Evolutionary conservation across 331 rosid genomes (phyloP), one percentile per base, ranked within the genome.

Genomic region (Malus hybrid): DNA sequence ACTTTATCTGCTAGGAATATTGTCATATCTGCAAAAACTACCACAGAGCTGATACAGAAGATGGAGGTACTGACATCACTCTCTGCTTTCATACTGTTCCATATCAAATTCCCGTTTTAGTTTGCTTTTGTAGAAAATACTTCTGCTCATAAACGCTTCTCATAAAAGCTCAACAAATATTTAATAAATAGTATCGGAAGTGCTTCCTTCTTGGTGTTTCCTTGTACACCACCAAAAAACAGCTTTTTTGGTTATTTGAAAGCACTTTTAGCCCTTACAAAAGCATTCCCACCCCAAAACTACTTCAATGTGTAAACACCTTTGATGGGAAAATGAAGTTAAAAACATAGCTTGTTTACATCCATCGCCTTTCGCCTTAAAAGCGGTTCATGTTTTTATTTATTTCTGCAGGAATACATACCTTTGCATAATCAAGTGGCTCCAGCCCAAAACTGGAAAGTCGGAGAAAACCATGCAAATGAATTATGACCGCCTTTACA

Each of bases 351-450:
- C 5, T 55, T 55, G 27, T 19, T 55, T 55, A 19, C 55, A 12
- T 61, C 56, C 55, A 12, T 62, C 56, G 28, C 2, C 22, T 71
- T 9, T 19, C 14, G 2, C 14, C 52, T 24, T 66, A 12, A 76
- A 69, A 54, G 62, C 39, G 15, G 11, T 31, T 75, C 36, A 36
- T 29, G 59, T 78, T 39, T 64, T 64, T 16, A 5, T 19, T 19
- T 55, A 1, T 55, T 4, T 56, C 69, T 54, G 81, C 74, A 83
- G 86, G 84, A 83, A 32, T 81, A 76, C 75, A 71, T 44, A 33
- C 84, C 77, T 32, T 60, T 14, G 69, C 84, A 72, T 24, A 59
- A 79, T 32, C 79, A 76, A 72, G 86, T 79, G 69, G 79, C 76
- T 71, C 34, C 86, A 39, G 48, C 33, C 29, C 79, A 79, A 66